Evolutionary conservation across 176 grass and related monocot genomes (phyloP).

Genomic region (Typha latifolia): DNA sequence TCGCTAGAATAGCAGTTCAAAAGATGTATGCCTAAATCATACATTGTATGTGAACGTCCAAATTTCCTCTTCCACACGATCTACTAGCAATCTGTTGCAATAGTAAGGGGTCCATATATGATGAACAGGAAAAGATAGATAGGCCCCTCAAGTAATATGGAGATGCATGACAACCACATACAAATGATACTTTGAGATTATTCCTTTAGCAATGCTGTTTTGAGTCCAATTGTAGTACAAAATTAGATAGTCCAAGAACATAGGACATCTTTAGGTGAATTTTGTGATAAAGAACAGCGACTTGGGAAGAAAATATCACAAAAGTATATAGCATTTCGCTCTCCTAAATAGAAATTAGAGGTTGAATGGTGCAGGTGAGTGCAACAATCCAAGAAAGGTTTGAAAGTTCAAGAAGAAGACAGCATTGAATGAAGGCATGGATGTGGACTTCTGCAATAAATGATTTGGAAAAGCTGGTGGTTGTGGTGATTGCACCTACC

Average conservation of each 20-base stretch:
- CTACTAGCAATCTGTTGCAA: not conserved
- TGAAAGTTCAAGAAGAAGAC: not conserved
- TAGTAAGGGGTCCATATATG: not conserved
- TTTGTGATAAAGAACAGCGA: too few species aligned
- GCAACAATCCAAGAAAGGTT: not conserved
- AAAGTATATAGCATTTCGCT: not conserved
- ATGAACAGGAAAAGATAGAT: too few species aligned
- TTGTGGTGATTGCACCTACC: too few species aligned
- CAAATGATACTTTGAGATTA: not conserved
- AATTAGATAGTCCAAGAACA: not conserved
- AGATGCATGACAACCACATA: not conserved
- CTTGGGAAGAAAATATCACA: not conserved
- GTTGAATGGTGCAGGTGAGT: too few species aligned
- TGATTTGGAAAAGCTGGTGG: too few species aligned
- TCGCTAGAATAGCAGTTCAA: too few species aligned
- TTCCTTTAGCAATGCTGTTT: not conserved
- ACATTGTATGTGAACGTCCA: not conserved
- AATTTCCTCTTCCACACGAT: not conserved
- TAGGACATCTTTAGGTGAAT: not conserved
- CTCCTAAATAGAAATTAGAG: too few species aligned
- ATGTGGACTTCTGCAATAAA: too few species aligned
- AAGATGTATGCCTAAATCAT: not conserved
- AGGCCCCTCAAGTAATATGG: not conserved
- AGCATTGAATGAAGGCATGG: too few species aligned
- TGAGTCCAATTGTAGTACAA: not conserved